A percentile compares a stretch with the other conserved stretches of the same genome.
Evolutionary conservation across 345 rosid genomes (phyloP).

Genomic region (Pistacia atlantica): DNA sequence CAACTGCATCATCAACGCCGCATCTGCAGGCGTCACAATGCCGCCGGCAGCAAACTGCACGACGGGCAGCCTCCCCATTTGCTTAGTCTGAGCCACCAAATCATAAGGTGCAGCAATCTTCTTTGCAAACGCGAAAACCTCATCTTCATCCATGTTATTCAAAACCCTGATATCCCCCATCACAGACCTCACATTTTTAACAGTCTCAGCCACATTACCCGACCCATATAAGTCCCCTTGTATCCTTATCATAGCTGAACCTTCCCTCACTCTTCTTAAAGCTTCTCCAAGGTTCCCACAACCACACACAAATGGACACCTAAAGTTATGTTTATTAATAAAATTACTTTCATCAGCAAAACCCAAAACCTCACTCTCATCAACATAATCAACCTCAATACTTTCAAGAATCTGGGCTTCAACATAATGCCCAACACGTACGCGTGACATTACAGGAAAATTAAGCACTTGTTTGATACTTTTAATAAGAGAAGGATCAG

Average conservation of each 20-base stretch:
- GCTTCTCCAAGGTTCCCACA: constrained; percentile 47
- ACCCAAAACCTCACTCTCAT: constrained; percentile 60
- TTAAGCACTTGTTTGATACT: constrained; percentile 54
- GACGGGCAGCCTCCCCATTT: constrained; percentile 64
- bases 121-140: constrained; percentile 55
- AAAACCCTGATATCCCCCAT: constrained; percentile 45
- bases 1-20: constrained; percentile 71
- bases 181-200: constrained; percentile 38
- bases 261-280: constrained; percentile 43
- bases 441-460: constrained; percentile 58
- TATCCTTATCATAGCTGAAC: constrained; percentile 44
- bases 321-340: constrained; percentile 51
- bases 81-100: constrained; percentile 65
- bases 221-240: constrained; percentile 34
- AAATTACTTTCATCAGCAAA: constrained; percentile 50
- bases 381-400: constrained; percentile 52
- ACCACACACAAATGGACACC: constrained; percentile 48
- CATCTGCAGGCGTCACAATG: constrained; percentile 60
- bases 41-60: constrained; percentile 68
- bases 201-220: constrained; percentile 36
- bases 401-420: constrained; percentile 74
- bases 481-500: constrained; percentile 54
- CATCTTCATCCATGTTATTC: constrained; percentile 58
- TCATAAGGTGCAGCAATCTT: constrained; percentile 58
- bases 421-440: constrained; percentile 65